These are phyloP conservation scores for Xenoacremonium recifei DNA, from an alignment of 2,329 filamentous ascomycete species.

Conservation along the genomic window DNA sequence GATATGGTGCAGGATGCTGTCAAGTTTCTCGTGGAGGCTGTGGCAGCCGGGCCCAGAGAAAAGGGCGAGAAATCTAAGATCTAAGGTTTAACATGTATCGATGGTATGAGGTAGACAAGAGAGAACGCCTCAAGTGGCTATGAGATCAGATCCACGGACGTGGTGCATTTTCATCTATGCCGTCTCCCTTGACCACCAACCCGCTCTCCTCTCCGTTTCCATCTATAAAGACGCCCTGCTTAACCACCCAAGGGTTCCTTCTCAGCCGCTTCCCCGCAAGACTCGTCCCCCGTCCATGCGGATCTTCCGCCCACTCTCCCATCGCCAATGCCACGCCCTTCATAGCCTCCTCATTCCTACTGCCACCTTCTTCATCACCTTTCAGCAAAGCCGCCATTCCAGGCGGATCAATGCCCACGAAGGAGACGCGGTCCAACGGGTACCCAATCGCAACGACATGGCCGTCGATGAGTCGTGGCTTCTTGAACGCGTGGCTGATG, in stretches of 20 bases:
- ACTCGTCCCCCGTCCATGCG: conserved; percentile 46
- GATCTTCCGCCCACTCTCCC: conserved; percentile 50
- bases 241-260: conserved; percentile 49
- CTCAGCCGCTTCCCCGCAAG: conserved; percentile 47
- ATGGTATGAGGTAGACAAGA: conserved; percentile 19
- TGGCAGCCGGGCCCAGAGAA: conserved; percentile 31
- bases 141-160: conserved; percentile 40
- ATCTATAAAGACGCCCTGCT: conserved; percentile 44
- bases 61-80: conserved; percentile 27
- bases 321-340: conserved; percentile 42
- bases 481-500: conserved; percentile 70
- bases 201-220: conserved; percentile 35
- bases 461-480: conserved; percentile 56
- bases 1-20: conserved; percentile 68
- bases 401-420: conserved; percentile 65
- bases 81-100: conserved; percentile 18
- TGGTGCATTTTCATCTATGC: conserved; percentile 35
- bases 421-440: conserved; percentile 42
- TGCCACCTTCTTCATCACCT: conserved; percentile 20
- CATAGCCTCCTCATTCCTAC: conserved; percentile 41
- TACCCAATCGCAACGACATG: conserved; percentile 65
- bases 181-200: conserved; percentile 38
- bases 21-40: conserved; percentile 55
- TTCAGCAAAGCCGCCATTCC: conserved; percentile 32
- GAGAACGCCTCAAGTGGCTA: conserved; percentile 4